These are phyloP conservation scores for Singerocomus inundabilis DNA, from an alignment of 1,284 basidiomycete genomes.

Conservation along the genomic window DNA sequence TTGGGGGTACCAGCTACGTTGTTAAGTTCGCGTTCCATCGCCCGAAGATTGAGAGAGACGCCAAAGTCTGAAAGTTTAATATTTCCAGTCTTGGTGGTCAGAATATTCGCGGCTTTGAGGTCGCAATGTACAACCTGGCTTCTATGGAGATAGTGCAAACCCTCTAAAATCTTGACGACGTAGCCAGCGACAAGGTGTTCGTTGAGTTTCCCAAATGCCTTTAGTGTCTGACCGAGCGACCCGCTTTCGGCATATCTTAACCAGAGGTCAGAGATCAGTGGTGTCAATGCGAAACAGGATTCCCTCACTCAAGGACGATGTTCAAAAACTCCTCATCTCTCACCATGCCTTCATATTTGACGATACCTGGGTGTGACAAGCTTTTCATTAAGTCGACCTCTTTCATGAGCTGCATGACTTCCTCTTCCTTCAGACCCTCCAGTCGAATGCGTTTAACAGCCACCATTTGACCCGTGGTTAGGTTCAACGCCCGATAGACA, in stretches of 20 bases:
- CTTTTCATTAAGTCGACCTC: slow-evolving; percentile 91
- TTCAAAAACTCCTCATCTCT: slow-evolving; percentile 83
- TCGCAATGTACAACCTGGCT: slow-evolving; percentile 87
- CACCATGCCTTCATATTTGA: slow-evolving; percentile 96
- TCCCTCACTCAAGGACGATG: slow-evolving; percentile 86
- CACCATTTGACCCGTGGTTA: slow-evolving; percentile 91
- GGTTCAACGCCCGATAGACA: slow-evolving; percentile 90
- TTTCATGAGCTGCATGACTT: slow-evolving; percentile 83
- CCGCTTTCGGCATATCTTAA: slow-evolving; percentile 90
- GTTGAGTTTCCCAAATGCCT: slow-evolving; percentile 88
- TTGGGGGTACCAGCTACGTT: slow-evolving; percentile 93
- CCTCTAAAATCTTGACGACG: slow-evolving; percentile 92
- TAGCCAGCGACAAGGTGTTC: slow-evolving; percentile 87
- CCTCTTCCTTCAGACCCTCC: slow-evolving; percentile 82
- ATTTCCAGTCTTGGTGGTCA: slow-evolving; percentile 96
- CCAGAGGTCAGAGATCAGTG: slow-evolving; percentile 14
- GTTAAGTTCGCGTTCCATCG: slow-evolving; percentile 86
- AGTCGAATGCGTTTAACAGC: slow-evolving; percentile 91
- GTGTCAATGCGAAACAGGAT: slow-evolving; percentile 12
- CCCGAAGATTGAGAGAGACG: slow-evolving; percentile 96
- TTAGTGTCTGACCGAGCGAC: slow-evolving; percentile 86
- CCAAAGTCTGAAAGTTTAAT: slow-evolving; percentile 99
- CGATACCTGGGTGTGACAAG: slow-evolving; percentile 88
- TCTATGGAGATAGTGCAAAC: slow-evolving; percentile 84
- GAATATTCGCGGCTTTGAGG: slow-evolving; percentile 97